Evolutionary conservation across 2,329 filamentous ascomycete genomes (phyloP), one percentile per base, ranked within the genome.

Genomic region (Pseudocercospora pini-densiflorae): DNA sequence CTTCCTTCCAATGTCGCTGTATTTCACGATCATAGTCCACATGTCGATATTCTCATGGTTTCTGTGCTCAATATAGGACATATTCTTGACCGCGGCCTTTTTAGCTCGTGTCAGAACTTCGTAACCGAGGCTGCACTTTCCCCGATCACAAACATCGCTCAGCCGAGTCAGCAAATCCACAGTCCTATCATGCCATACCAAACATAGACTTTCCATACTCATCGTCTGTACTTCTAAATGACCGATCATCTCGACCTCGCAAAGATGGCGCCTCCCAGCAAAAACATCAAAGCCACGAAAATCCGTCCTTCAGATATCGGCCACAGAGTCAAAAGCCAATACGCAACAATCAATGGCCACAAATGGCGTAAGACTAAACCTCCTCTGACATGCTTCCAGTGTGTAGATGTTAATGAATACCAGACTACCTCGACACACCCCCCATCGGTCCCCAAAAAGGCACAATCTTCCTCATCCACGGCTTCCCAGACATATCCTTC

Each of bases 401-500:
- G n/a, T n/a, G n/a, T n/a, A n/a, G n/a, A n/a, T n/a, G n/a, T n/a
- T n/a, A n/a, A n/a, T n/a, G n/a, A n/a, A n/a, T n/a, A n/a, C n/a
- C n/a, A n/a, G 61, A 47, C 24, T 66, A 66, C 29, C 64, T 66
- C 14, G 59, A 63, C 29, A 61, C 61, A 53, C 65, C 60, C 8
- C 61, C 71, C 24, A 2, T 65, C n/a, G 65, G 66, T 33, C 31
- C 45, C n/a, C 82, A 80, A 70, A 83, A 78, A 68, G 82, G 81
- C 29, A 88, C 85, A 0, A 80, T 88, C 16, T 83, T 89, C 68
- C 79, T 89, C 64, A 83, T 88, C 75, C 91, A 93, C 79, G 94
- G 94, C 71, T 96, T 90, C 81, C 94, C 94, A 8, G 93, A 97
- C 79, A 80, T 95, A 19, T 87, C 88, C 8, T 89, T 93, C 75